phyloP scores from a whole-genome alignment of 2,329 filamentous ascomycete genomes.

The Aspergillus tanneri region DNA sequence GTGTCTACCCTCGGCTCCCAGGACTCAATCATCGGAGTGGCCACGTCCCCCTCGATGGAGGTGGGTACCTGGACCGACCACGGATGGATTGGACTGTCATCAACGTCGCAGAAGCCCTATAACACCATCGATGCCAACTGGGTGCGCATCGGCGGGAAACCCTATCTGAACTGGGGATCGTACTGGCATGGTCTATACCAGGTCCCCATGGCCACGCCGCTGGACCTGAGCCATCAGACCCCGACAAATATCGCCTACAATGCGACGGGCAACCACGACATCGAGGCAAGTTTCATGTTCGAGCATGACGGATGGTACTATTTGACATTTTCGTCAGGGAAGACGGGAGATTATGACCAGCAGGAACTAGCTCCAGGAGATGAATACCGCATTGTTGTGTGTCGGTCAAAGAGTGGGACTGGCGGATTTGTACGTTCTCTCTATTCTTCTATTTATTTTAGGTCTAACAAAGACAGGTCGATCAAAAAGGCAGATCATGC shows the following conservation, averaged over 20 bases:
- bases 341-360: conserved; percentile 57
- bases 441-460: not conserved
- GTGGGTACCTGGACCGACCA: conserved; percentile 39
- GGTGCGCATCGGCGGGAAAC: conserved; percentile 42
- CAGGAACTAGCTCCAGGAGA: conserved; percentile 53
- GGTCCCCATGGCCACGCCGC: conserved; percentile 47
- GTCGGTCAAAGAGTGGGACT: conserved; percentile 53
- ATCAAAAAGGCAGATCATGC: conserved; percentile 56
- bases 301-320: conserved; percentile 60
- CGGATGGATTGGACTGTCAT: conserved; percentile 39
- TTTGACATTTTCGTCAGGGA: conserved; percentile 61
- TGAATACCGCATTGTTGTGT: conserved; percentile 66
- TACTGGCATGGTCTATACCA: conserved; percentile 68
- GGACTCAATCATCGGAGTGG: conserved; percentile 61
- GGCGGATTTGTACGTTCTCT: conserved; percentile 51
- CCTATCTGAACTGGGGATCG: conserved; percentile 63
- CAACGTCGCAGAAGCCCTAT: conserved; percentile 44
- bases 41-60: conserved; percentile 48
- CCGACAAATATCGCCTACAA: conserved; percentile 57
- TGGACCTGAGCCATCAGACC: conserved; percentile 30
- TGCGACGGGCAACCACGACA: conserved; percentile 51
- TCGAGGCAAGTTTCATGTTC: conserved; percentile 60
- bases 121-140: conserved; percentile 64
- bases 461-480: conserved; percentile 39
- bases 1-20: conserved; percentile 62